A percentile compares a stretch with the other conserved stretches of the same genome.
phyloP scores from a whole-genome alignment of 2,329 filamentous ascomycete species.

The Drechmeria coniospora region DNA sequence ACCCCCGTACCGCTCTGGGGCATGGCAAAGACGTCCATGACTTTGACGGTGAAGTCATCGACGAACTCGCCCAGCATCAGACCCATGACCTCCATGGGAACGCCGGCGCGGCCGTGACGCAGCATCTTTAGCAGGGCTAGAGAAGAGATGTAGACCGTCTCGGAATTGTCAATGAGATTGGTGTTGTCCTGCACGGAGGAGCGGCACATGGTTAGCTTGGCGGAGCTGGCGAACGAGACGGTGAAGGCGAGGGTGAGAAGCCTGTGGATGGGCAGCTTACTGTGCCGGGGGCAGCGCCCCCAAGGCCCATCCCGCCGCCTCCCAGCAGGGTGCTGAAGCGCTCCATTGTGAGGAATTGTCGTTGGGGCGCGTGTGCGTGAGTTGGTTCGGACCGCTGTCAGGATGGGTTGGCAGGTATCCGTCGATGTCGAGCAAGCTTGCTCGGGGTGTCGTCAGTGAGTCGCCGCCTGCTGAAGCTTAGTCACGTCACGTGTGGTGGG shows the following conservation, averaged over 20 bases:
- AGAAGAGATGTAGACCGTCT: constrained; percentile 98
- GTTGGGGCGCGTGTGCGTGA: constrained; percentile 1
- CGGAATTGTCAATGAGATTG: constrained; percentile 93
- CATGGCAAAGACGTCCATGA: constrained; percentile 99
- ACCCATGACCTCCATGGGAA: constrained; percentile 99
- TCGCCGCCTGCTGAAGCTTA: no score
- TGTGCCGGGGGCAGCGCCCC: constrained; percentile 26
- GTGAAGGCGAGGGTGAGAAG: no score
- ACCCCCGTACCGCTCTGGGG: constrained; percentile 96
- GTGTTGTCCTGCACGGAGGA: constrained; percentile 57
- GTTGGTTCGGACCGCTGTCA: neutral
- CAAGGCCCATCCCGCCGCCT: constrained; percentile 54
- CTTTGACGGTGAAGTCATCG: constrained; percentile 95
- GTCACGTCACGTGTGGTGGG: constrained; percentile 8
- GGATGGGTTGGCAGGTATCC: neutral
- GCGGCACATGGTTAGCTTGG: neutral
- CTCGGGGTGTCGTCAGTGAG: no score
- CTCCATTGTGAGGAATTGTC: constrained; percentile 51
- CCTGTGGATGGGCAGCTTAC: constrained; percentile 16
- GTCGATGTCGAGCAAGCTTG: no score
- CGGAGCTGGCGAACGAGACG: neutral
- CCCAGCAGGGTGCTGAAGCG: constrained; percentile 80
- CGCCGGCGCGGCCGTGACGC: constrained; percentile 88
- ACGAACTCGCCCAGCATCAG: constrained; percentile 98
- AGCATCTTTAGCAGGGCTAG: constrained; percentile 97